A percentile compares a stretch with the other conserved stretches of the same genome.
Conservation (phyloP, 2,329 filamentous ascomycete genomes). For the Diplocarpon mali region DNA sequence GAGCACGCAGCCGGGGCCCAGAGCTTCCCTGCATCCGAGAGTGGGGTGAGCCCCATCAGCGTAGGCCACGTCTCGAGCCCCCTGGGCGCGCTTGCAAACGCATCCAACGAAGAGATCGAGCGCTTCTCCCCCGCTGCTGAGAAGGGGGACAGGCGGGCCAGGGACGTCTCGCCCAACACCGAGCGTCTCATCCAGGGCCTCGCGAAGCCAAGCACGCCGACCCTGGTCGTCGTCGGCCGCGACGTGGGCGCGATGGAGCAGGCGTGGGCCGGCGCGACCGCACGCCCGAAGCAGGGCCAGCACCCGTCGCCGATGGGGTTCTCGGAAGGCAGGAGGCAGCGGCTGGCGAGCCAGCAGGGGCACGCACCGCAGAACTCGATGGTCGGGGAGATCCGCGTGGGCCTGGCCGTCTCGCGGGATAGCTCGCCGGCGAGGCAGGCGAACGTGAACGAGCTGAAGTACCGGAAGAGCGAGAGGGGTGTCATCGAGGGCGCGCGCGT, state of each 20-base stretch:
- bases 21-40: background rate
- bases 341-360: background rate
- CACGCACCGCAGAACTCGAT: background rate
- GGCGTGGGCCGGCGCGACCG: constrained; percentile 10
- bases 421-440: constrained; percentile 18
- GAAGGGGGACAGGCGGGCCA: background rate
- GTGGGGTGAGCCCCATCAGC: background rate
- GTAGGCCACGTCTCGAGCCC: background rate
- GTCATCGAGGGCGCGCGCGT: constrained; percentile 34
- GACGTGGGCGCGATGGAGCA: constrained; percentile 6
- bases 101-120: constrained; percentile 12
- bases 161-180: constrained; percentile 1
- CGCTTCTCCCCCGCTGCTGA: background rate
- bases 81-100: constrained; percentile 1
- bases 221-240: constrained; percentile 19
- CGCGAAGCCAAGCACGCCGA: constrained; percentile 20
- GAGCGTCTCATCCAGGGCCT: constrained; percentile 12
- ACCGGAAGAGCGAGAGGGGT: constrained; percentile 43
- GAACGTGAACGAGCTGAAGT: constrained; percentile 26
- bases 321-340: constrained; percentile 20
- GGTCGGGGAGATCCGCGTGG: constrained; percentile 15
- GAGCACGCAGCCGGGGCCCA: background rate
- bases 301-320: constrained; percentile 25
- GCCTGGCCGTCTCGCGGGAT: constrained; percentile 20
- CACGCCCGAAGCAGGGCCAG: constrained; percentile 16